Base-by-base conservation (phyloP, 768 basidiomycete species). In the Hydnomerulius pinastri region DNA sequence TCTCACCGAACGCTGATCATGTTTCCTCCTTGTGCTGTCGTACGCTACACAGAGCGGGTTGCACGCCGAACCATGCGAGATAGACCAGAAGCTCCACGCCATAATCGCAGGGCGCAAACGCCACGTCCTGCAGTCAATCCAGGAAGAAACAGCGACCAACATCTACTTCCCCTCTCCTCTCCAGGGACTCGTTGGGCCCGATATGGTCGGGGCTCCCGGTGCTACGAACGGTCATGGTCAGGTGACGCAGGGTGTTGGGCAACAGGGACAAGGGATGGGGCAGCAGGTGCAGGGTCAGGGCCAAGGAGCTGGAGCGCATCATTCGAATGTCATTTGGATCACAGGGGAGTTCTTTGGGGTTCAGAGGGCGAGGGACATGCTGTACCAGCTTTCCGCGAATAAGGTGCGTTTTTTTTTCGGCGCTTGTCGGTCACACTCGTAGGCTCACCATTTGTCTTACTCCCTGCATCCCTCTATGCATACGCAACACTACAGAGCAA, bases 291-390 rank as follows among this genome's bases (percentile, higher is more conserved):
- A 59, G 17, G 28, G 21, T 2, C 48, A 51, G 1, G 29, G 35
- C 28, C 71, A 47, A 46, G n/a, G 20, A 47, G n/a, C 36, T 15
- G 15, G 20, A 63, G 69, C 77, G 72, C 80, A 86, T 62, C 83
- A 81, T 50, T 77, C 76, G 51, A 92, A 91, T 65, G 72, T 86
- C 18, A 87, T 98, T 53, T 99, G 91, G 87, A 94, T 99, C 60
- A 98, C 96, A 0, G 96, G 96, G 35, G 96, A 98, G 69, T 97
- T 96, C 66, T 96, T 98, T 56, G 91, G 91, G 15, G 95, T 98
- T 10, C 92, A 96, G 66, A 75, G 96, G 43, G 96, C 96, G 10
- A 79, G 91, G 56, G 96, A 98, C 64, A 98, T 97, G 95, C 73
- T 99, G 9, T 87, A 85, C 68, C 89, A 95, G 66, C 77, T 92